phyloP scores from a whole-genome alignment of 352 stramenopile species.

The Stramenopiles sp. region DNA sequence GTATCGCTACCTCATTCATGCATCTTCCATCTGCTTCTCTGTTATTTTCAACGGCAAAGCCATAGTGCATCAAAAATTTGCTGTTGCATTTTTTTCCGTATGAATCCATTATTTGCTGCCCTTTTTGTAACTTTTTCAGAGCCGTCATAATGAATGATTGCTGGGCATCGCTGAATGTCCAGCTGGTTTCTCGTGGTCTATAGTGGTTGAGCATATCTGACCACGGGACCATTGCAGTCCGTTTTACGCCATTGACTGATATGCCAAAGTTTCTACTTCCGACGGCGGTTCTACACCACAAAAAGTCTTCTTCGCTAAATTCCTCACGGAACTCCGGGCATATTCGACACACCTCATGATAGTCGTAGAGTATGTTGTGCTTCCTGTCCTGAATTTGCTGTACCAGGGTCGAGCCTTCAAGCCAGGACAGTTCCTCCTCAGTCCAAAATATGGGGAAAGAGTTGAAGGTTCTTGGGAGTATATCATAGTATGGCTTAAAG shows the following conservation, averaged over 20 bases:
- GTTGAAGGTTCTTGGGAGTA: conserved; percentile 70
- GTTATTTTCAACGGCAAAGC: conserved; percentile 96
- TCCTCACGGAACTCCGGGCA: too few relatives aligned
- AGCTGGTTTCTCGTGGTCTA: conserved; percentile 89
- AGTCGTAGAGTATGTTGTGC: conserved; percentile 86
- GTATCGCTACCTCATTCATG: conserved; percentile 85
- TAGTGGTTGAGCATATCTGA: conserved; percentile 99
- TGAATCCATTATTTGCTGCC: conserved; percentile 91
- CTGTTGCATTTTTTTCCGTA: conserved; percentile 99
- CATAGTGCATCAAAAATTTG: conserved; percentile 97
- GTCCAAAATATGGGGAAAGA: conserved; percentile 99
- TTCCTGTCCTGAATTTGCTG: conserved; percentile 84
- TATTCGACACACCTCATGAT: conserved; percentile 72
- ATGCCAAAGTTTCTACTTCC: conserved; percentile 90
- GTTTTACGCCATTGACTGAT: conserved; percentile 86
- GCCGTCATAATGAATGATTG: conserved; percentile 64
- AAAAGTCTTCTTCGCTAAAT: too few relatives aligned
- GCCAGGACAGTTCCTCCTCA: conserved; percentile 68
- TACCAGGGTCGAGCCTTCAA: conserved; percentile 70
- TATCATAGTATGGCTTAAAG: conserved; percentile 88
- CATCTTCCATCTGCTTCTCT: conserved; percentile 89
- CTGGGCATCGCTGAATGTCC: conserved; percentile 60
- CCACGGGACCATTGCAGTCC: conserved; percentile 88
- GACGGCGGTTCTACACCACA: conserved; percentile 15
- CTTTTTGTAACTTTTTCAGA: conserved; percentile 29